Base-by-base conservation (phyloP, 179 eudicot species). In the Patellifolia procumbens region DNA sequence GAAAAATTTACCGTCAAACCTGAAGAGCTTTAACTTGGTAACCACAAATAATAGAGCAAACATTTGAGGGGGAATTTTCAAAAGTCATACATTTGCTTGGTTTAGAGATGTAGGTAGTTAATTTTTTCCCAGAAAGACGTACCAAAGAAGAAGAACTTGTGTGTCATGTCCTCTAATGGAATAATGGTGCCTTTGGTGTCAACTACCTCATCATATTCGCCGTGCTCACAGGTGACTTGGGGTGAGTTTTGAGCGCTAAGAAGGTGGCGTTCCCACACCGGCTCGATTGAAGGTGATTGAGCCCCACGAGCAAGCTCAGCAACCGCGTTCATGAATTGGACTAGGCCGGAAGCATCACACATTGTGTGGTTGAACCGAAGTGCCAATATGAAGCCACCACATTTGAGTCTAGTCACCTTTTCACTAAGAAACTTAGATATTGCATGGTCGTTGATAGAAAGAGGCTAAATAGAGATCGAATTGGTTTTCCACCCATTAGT, bases 121-220 rank as follows among this genome's bases (percentile, higher is more conserved):
- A n/a, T n/a, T n/a, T 28, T 19, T 15, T 12, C n/a, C n/a, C n/a
- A 35, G 39, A 3, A 53, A 20, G 19, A 68, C 76, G 0, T 62
- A 80, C 88, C 87, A 43, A 86, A 86, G 77, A 83, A 83, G 69
- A 86, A 86, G n/a, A 85, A 77, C 35, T 74, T 79, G 61, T 84
- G 85, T 12, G 79, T 75, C 83, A 86, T 74, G 68, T 83, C 80
- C 32, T 86, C 81, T 5, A 84, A 61, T 0, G 89, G 84, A 26
- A 80, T 74, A 69, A 81, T 69, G 34, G 82, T 78, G 9, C 76
- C 81, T 8, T 77, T 69, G 15, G 80, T 53, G 66, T 76, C 79
- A 11, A 26, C 64, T 10, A 80, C 76, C 8, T 76, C 70, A 5
- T 85, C 86, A 29, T 78, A 83, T 46, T 81, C 83, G 4, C 22